Base-by-base conservation (phyloP, 2,329 filamentous ascomycete genomes). In the Calonectria montana region DNA sequence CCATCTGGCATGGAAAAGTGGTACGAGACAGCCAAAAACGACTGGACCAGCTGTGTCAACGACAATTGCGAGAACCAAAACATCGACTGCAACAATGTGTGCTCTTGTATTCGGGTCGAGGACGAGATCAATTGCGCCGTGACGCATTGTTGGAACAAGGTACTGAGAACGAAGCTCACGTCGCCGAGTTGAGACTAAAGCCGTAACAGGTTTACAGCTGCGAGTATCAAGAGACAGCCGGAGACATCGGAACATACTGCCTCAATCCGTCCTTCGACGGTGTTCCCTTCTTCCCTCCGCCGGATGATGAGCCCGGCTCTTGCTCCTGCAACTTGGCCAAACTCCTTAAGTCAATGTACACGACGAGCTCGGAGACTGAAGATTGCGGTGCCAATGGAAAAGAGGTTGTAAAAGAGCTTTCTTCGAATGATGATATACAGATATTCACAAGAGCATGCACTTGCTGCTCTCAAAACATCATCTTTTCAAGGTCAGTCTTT, bases 1-100 rank as follows among this genome's bases (percentile, higher is more conserved):
- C 53, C 53, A 18, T 59, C 53, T 59, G 53, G 53, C 13, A 39
- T 59, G 53, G 53, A 39, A 59, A 59, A 39, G 35, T 59, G 53
- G 13, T 59, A 59, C 21, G 53, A 59, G 13, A 35, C 39, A 4
- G 53, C 53, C 35, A 39, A 39, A 37, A 4, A n/a, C 1, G 15
- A 21, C 2, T 59, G 53, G 53, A 12, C 53, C 12, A 27, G 21
- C 35, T 59, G 53, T 8, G 31, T 59, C 31, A 59, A 59, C 31
- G 35, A 39, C 53, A 59, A 59, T 23, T 59, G 53, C 35, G 7
- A 25, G 13, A 13, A 27, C 35, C 53, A 59, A 3, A 39, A 39
- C 31, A 39, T 39, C n/a, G 53, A 59, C 35, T 59, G 53, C 31
- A 59, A 23, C 31, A 18, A 59, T 16, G 21, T 59, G 13, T 59